Percentiles rank a stretch among this genome's conserved stretches.
Evolutionary conservation across 176 grass and related monocot species (phyloP).

Genomic region (Neostapfia colusana): DNA sequence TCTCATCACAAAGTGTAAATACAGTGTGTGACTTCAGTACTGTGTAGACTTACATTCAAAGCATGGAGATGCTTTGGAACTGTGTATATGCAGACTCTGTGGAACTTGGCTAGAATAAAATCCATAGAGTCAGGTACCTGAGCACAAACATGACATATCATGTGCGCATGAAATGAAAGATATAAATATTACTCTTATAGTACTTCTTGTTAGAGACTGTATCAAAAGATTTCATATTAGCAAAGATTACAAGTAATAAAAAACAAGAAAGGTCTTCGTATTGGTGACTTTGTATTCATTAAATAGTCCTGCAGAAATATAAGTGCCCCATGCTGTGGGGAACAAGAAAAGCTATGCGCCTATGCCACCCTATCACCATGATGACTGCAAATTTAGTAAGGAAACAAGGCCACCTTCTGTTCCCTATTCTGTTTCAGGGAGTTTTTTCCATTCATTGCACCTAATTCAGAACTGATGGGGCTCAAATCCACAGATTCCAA

Average conservation of each 20-base stretch:
- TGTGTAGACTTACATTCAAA: slow-evolving; percentile 70
- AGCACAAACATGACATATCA: slow-evolving; percentile 26
- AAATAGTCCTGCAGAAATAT: slow-evolving; percentile 11
- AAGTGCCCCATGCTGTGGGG: neutral
- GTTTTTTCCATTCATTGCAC: neutral
- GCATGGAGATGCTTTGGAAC: slow-evolving; percentile 89
- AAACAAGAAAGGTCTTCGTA: slow-evolving; percentile 1
- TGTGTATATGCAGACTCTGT: slow-evolving; percentile 91
- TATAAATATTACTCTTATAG: neutral
- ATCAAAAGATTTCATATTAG: slow-evolving; percentile 20
- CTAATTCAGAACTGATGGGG: neutral
- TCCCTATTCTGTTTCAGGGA: neutral
- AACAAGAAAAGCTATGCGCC: neutral
- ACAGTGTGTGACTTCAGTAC: slow-evolving; percentile 1
- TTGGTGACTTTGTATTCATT: neutral
- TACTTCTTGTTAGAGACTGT: slow-evolving; percentile 7
- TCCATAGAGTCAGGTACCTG: slow-evolving; percentile 76
- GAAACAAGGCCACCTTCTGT: neutral
- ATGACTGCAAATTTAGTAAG: slow-evolving; percentile 15
- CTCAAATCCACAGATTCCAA: neutral
- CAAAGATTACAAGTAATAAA: neutral
- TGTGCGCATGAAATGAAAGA: neutral
- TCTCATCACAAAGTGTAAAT: neutral
- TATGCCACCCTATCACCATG: neutral
- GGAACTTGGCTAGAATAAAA: slow-evolving; percentile 82